Conservation (phyloP, 345 rosid genomes). For the Eucalyptus curtisii region DNA sequence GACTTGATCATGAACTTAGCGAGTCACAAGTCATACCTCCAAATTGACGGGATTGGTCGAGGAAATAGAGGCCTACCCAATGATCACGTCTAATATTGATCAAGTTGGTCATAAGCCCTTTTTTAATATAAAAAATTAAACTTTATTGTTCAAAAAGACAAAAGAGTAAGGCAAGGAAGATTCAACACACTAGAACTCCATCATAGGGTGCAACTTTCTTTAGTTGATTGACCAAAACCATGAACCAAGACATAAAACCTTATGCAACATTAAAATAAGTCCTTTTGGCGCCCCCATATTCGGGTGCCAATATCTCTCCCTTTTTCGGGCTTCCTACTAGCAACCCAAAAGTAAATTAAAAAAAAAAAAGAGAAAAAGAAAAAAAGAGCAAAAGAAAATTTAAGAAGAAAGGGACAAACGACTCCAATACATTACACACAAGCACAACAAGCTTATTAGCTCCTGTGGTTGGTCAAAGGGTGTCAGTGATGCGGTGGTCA, state of each 20-base stretch:
- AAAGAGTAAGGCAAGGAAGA: neutral
- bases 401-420: neutral
- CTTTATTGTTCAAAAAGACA: neutral
- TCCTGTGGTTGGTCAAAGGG: neutral
- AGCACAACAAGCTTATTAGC: constrained; percentile 1
- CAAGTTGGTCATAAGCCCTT: no score
- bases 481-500: constrained; percentile 7
- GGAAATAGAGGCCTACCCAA: neutral
- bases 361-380: accelerated
- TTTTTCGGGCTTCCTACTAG: neutral
- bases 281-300: neutral
- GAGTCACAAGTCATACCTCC: neutral
- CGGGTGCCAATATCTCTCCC: neutral
- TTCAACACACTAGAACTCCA: neutral
- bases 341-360: neutral
- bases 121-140: neutral
- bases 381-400: neutral
- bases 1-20: neutral
- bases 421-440: constrained; percentile 5
- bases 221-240: neutral
- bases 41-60: neutral
- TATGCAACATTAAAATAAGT: neutral
- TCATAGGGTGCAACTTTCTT: neutral
- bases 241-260: neutral
- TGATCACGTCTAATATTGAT: neutral